Base-by-base conservation (phyloP, 345 rosid species). In the Mangifera indica region DNA sequence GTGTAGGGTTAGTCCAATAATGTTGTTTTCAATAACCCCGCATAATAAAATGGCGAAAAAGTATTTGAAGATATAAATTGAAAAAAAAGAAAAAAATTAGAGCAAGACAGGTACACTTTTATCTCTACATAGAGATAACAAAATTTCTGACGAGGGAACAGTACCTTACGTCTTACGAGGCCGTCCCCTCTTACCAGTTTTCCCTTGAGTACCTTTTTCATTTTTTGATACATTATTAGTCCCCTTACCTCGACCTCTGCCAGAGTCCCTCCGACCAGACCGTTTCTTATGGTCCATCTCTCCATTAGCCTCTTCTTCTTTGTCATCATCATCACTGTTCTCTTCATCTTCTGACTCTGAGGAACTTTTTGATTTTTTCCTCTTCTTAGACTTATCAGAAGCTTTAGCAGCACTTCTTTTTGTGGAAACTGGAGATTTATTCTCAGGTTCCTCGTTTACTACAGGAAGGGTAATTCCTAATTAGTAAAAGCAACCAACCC, bases 301-400 rank as follows among this genome's bases (percentile, higher is more conserved):
- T 25, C 92, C 93, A 63, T 87, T 87, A 63, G 63, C 81, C 66
- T 82, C 80, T 70, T 85, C 91, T 59, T 72, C 97, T 61, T 87
- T 88, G 70, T 77, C 83, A 21, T 49, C 80, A 40, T 84, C 84
- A 40, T 85, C 42, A 5, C 7, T 9, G 1, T 37, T 0, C 42
- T 37, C 91, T 76, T 85, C 74, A 67, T 83, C 94, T 5, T 83
- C 94, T 3, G 95, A 84, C 9, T 88, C 91, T 2, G 96, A 93
- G 11, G 80, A 73, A 56, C 70, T 82, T 66, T 86, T 87, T 5
- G 87, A 56, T 72, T 88, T 82, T 82, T 89, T 92, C 85, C 87
- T 79, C 83, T 83, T 90, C 61, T 80, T 87, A 56, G 77, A 77
- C 18, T 74, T 75, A 44, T 76, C 67, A 8, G 84, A 58, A 59